Evolutionary conservation across 139 green algal genomes (phyloP), one percentile per base, ranked within the genome.

Genomic region (Auxenochlorella protothecoides): DNA sequence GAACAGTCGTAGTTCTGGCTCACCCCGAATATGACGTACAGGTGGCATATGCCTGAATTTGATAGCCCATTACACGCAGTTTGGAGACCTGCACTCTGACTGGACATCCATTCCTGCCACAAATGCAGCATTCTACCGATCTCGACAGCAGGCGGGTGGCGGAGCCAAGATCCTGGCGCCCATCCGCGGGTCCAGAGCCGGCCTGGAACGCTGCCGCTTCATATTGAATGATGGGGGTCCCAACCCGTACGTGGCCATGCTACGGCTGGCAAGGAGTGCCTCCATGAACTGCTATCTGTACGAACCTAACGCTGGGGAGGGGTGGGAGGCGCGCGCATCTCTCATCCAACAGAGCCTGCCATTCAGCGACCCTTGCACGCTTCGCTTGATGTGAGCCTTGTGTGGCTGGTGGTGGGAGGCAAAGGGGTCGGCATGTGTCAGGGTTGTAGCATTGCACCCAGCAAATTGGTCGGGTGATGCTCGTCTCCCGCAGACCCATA

Each of bases 231-330:
- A n/a, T 64, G 12, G 59, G 59, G 10, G 10, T 63, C 59, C 59
- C 59, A 10, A 15, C 59, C 11, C 9, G 10, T 63, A 10, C 13
- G 67, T 10, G 13, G 67, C 15, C 13, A n/a, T 73, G 68, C 10
- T 53, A 53, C n/a, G 6, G 16, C 9, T 73, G 16, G 8, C 27
- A 44, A 44, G 68, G 9, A 52, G 51, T 8, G 68, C 68, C 15
- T 73, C 68, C 16, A 15, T 73, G 13, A 59, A 73, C 60, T 73
- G 68, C 68, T 55, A 63, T 12, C 8, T 73, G 14, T 73, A 53
- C 53, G 68, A 73, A 63, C 8, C 53, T 54, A 52, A 73, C 27
- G 63, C 14, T 10, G 44, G 9, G 63, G 63, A 67, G 7, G 63
- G 63, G 10, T n/a, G 27, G 15, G 63, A 67, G 63, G 15, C 9